phyloP scores from a whole-genome alignment of 371 early-diverging fungal genomes.

The Synchytrium microbalum region DNA sequence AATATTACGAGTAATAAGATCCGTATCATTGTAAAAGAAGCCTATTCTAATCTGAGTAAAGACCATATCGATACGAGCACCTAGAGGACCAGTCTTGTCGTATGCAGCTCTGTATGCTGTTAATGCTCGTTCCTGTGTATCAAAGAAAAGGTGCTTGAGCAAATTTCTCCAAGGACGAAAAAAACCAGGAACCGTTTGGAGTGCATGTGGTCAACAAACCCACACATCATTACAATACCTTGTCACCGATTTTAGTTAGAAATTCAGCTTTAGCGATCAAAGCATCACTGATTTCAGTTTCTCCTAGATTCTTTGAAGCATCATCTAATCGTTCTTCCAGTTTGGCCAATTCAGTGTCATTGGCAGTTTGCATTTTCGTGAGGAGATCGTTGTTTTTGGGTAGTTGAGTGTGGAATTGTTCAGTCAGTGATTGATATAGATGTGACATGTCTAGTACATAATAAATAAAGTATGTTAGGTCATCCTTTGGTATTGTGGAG shows the following conservation, averaged over 20 bases:
- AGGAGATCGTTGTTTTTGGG: not conserved
- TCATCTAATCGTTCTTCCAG: slow-evolving; percentile 80
- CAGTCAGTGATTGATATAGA: not conserved
- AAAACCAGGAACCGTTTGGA: not conserved
- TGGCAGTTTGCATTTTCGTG: not conserved
- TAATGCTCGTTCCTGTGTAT: slow-evolving; percentile 70
- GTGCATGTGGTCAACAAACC: not conserved
- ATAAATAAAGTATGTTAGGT: not conserved
- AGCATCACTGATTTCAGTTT: slow-evolving; percentile 88
- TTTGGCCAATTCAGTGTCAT: slow-evolving; percentile 32
- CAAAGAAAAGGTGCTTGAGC: too few relatives aligned
- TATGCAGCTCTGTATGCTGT: slow-evolving; percentile 70
- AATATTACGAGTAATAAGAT: slow-evolving; percentile 67
- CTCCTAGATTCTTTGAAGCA: slow-evolving; percentile 86
- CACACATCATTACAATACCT: slow-evolving; percentile 44
- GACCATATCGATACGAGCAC: slow-evolving; percentile 84
- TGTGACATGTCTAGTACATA: not conserved
- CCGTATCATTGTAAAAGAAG: slow-evolving; percentile 84
- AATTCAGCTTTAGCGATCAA: slow-evolving; percentile 87
- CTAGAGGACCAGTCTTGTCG: slow-evolving; percentile 82
- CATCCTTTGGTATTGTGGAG: too few relatives aligned
- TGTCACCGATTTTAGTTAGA: slow-evolving; percentile 88
- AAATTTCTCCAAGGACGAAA: not conserved
- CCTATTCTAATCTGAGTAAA: slow-evolving; percentile 89
- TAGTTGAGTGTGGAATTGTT: not conserved